Conservation (phyloP, 2,329 filamentous ascomycete genomes). For the Pestalotiopsis sp. region DNA sequence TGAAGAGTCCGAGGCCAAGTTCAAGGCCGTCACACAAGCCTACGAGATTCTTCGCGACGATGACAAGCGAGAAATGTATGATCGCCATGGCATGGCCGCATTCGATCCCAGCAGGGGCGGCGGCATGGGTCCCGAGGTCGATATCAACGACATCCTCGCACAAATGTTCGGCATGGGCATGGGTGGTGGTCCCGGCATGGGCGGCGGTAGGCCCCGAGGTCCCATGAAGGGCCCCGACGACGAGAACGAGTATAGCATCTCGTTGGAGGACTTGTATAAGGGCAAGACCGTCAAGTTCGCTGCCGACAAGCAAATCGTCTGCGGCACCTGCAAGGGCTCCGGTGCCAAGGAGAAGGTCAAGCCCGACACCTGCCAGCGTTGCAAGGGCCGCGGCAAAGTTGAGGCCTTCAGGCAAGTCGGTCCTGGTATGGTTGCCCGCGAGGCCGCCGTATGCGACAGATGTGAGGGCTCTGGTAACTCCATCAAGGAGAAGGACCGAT, state of each 20-base stretch:
- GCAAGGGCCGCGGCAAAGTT: conserved; percentile 77
- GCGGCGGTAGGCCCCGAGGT: conserved; percentile 52
- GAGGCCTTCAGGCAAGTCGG: conserved; percentile 82
- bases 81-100: conserved; percentile 92
- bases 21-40: conserved; percentile 90
- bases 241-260: conserved; percentile 88
- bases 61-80: conserved; percentile 88
- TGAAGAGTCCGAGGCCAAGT: conserved; percentile 83
- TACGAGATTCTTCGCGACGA: conserved; percentile 99
- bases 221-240: conserved; percentile 79
- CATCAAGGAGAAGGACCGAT: conserved; percentile 95
- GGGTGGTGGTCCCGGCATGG: conserved; percentile 41
- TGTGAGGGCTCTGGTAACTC: conserved; percentile 85
- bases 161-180: conserved; percentile 88
- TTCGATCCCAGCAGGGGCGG: conserved; percentile 79
- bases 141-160: conserved; percentile 88
- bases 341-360: conserved; percentile 94
- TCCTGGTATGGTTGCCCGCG: conserved; percentile 82
- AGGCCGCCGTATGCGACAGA: conserved; percentile 77
- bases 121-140: conserved; percentile 67
- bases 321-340: conserved; percentile 81
- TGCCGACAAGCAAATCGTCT: conserved; percentile 92
- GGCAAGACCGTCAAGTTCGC: conserved; percentile 98
- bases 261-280: conserved; percentile 94
- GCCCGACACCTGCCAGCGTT: conserved; percentile 78